These are phyloP conservation scores for Lepraria neglecta DNA, from an alignment of 495 filamentous ascomycete genomes.

Conservation along the genomic window DNA sequence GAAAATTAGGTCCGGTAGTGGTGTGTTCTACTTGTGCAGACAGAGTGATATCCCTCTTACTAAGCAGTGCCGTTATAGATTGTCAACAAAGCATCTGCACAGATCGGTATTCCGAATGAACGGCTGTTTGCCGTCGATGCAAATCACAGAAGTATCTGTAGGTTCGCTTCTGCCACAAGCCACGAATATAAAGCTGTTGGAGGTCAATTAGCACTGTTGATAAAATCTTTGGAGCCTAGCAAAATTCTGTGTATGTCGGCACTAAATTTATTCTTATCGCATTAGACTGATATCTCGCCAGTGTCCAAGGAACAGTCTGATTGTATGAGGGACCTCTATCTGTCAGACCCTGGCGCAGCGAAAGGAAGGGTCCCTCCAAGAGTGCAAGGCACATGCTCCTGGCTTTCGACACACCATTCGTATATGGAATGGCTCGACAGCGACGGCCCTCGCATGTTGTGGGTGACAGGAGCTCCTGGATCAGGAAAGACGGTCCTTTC, in stretches of 20 bases:
- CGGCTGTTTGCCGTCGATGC: background rate
- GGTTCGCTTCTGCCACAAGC: background rate
- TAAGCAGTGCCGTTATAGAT: background rate
- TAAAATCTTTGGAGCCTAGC: background rate
- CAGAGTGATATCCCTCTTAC: background rate
- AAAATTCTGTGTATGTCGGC: background rate
- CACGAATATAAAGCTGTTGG: conserved; percentile 4
- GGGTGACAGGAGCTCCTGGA: conserved; percentile 1
- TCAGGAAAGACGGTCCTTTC: conserved; percentile 1
- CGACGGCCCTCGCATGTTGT: background rate
- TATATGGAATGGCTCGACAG: background rate
- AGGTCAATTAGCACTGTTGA: background rate
- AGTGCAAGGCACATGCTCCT: background rate
- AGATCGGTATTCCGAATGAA: background rate
- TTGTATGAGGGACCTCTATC: background rate
- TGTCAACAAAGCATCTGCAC: background rate
- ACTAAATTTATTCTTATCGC: background rate
- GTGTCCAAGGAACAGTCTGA: background rate
- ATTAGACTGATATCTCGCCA: background rate
- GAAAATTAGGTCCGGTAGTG: background rate
- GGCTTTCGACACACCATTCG: background rate
- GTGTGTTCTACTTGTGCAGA: background rate
- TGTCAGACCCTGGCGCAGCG: background rate
- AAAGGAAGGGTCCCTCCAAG: background rate
- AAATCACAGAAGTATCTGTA: background rate